Evolutionary conservation across 495 filamentous ascomycete species (phyloP), one percentile per base, ranked within the genome.

Genomic region (Podospora comata): DNA sequence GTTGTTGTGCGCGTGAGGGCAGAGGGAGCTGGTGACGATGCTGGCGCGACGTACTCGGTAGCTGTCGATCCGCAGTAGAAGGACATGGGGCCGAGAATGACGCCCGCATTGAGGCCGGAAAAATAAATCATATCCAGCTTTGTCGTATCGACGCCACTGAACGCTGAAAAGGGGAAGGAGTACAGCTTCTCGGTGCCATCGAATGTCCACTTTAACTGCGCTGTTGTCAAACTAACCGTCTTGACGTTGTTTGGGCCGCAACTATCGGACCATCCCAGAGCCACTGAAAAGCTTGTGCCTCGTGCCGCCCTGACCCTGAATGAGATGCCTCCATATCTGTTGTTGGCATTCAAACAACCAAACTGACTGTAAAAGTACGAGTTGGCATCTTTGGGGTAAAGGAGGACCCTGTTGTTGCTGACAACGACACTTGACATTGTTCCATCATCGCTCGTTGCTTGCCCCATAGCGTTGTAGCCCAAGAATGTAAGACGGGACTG

Each of bases 401-500:
- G 75, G 27, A 85, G 86, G 7, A 87, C 79, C 65, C 78, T 79
- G 73, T 76, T 57, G 73, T 78, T 76, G 65, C 79, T 78, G 44
- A 88, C 86, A 5, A 83, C 78, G 28, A 89, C 75, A 6, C 85
- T 86, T 4, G 82, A 80, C 86, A 89, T 88, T 5, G 84, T 85
- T 4, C 75, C 82, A 74, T 89, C 87, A 70, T 89, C 86, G 69
- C 84, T 86, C 16, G 82, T 81, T n/a, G 87, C 76, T 67, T 86
- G 76, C 4, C 83, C 74, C 77, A 88, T 70, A 54, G 87, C 82
- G 72, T 89, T 89, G 78, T 89, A 89, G 72, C 78, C 85, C 9
- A 89, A 76, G 76, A 89, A 89, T 0, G 87, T 89, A 65, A 89
- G 76, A 19, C 87, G 84, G 18, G 87, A 89, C 69, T 89, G 87